Evolutionary conservation across 2,329 filamentous ascomycete species (phyloP).

Genomic region (Cordyceps cicadae): DNA sequence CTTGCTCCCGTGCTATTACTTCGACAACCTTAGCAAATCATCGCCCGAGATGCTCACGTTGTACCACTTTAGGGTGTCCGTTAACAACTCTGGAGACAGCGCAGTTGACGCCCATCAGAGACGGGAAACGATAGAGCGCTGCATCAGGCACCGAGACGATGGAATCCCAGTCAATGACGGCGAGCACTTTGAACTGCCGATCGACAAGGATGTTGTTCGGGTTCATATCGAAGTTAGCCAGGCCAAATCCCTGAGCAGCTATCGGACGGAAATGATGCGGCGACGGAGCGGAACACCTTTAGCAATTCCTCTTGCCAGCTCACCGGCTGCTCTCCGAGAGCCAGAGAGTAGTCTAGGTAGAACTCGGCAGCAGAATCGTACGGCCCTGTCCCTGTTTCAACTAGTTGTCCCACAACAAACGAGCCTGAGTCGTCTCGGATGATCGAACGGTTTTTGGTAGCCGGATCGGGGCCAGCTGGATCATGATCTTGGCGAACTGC

Average conservation of each 20-base stretch:
- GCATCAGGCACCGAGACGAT: conserved; percentile 16
- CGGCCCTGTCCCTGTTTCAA: conserved; percentile 1
- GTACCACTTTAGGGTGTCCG: neutral
- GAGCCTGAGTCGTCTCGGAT: neutral
- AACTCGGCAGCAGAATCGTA: neutral
- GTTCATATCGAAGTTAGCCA: conserved; percentile 25
- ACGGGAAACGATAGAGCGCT: neutral
- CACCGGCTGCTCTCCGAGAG: neutral
- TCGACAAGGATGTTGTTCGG: conserved; percentile 33
- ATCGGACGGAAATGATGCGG: neutral
- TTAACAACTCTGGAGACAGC: neutral
- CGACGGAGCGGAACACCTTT: neutral
- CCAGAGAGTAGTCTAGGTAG: neutral
- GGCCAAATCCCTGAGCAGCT: neutral
- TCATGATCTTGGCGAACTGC: neutral
- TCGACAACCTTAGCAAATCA: conserved; percentile 3
- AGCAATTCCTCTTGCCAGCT: neutral
- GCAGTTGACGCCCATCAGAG: neutral
- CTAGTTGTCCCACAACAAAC: neutral
- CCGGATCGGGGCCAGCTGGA: conserved; percentile 1
- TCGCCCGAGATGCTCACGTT: neutral
- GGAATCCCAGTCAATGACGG: conserved; percentile 35
- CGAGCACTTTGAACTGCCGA: conserved; percentile 26
- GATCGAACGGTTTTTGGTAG: conserved; percentile 2
- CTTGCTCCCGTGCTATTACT: neutral